These are phyloP conservation scores for Kitagawia praeruptora DNA, from an alignment of 129 eudicot genomes.

Conservation along the genomic window DNA sequence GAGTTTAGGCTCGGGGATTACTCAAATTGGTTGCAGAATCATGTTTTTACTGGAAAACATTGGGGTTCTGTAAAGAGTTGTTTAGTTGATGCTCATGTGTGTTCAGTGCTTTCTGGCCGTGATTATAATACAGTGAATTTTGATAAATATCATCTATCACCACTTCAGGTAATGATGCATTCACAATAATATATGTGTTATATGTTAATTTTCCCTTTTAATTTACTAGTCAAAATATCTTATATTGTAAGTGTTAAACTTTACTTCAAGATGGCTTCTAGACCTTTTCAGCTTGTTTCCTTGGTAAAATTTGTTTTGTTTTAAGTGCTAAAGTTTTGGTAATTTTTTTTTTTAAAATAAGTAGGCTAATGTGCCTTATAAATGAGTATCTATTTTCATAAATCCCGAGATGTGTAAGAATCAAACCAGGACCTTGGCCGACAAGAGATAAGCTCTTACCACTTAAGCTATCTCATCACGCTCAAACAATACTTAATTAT, in stretches of 20 bases:
- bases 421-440: too few relatives aligned
- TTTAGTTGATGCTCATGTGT: conserved; percentile 34
- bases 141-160: conserved; percentile 19
- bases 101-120: conserved; percentile 21
- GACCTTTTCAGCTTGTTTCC: background rate
- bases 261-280: background rate
- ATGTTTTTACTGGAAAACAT: conserved; percentile 38
- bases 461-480: too few relatives aligned
- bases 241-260: background rate
- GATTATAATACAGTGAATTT: conserved; percentile 18
- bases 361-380: too few relatives aligned
- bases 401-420: too few relatives aligned
- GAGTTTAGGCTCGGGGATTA: conserved; percentile 49
- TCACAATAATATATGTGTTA: background rate
- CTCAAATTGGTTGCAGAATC: conserved; percentile 56
- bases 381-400: too few relatives aligned
- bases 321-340: background rate
- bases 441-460: too few relatives aligned
- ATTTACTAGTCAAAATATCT: background rate
- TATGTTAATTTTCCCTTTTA: too few relatives aligned
- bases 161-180: conserved; percentile 36
- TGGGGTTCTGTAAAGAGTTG: conserved; percentile 62
- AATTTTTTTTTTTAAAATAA: too few relatives aligned
- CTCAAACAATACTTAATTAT: too few relatives aligned
- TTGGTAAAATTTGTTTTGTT: too few relatives aligned